Evolutionary conservation across 257 asterid genomes (phyloP).

Genomic region (Apocynum venetum): DNA sequence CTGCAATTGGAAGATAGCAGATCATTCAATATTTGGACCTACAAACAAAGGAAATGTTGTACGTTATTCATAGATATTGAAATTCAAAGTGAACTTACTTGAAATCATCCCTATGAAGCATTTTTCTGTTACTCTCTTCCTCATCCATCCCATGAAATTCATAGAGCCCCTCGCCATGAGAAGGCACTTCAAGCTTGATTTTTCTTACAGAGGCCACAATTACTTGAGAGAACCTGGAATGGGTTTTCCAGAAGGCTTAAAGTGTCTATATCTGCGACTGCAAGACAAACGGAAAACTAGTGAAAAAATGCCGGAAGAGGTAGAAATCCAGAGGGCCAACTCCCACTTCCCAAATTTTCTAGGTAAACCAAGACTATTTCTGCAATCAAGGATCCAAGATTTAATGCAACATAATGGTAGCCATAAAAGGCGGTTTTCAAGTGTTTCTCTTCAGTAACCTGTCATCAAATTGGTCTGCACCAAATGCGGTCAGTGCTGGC

Average conservation of each 20-base stretch:
- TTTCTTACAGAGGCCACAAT: slow-evolving; percentile 63
- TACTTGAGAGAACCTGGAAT: slow-evolving; percentile 60
- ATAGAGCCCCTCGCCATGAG: slow-evolving; percentile 49
- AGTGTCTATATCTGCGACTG: slow-evolving; percentile 50
- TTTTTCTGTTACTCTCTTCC: slow-evolving; percentile 38
- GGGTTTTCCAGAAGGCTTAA: slow-evolving; percentile 64
- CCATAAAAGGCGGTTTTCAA: slow-evolving; percentile 64
- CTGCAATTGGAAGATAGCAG: slow-evolving; percentile 25
- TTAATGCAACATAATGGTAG: slow-evolving; percentile 78
- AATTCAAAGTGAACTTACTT: slow-evolving; percentile 32
- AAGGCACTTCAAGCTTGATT: slow-evolving; percentile 35
- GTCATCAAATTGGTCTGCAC: slow-evolving; percentile 89
- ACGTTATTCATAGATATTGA: background rate
- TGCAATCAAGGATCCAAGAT: slow-evolving; percentile 70
- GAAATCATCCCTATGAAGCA: slow-evolving; percentile 59
- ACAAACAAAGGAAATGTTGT: background rate
- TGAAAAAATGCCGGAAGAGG: slow-evolving; percentile 57
- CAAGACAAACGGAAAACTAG: slow-evolving; percentile 48
- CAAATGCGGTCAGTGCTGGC: slow-evolving; percentile 76
- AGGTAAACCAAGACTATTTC: slow-evolving; percentile 67
- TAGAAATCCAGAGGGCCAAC: slow-evolving; percentile 79
- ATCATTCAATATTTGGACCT: background rate
- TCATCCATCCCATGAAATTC: slow-evolving; percentile 38
- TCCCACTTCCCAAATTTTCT: slow-evolving; percentile 68
- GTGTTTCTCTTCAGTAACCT: slow-evolving; percentile 53